phyloP scores from a whole-genome alignment of 768 basidiomycete genomes.

The Tylopilus felleus region DNA sequence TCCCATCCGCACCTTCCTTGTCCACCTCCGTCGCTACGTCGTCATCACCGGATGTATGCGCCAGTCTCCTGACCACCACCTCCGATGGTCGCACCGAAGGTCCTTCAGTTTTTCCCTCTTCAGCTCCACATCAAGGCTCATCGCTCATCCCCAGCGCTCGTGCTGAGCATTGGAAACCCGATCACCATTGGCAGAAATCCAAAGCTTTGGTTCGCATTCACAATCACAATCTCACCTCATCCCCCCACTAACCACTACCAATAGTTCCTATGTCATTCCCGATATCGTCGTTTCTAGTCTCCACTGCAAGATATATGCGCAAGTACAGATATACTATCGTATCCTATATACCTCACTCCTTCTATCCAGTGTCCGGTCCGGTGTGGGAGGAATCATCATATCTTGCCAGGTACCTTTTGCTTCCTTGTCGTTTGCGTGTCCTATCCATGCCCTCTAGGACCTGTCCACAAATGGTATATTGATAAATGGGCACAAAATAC shows the following conservation, averaged over 20 bases:
- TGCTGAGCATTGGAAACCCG: conserved; percentile 60
- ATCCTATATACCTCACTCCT: not conserved
- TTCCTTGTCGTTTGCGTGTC: not conserved
- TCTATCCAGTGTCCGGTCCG: conserved; percentile 56
- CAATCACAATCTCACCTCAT: not conserved
- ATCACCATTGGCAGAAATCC: conserved; percentile 70
- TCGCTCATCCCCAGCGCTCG: conserved; percentile 37
- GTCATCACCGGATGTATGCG: conserved; percentile 51
- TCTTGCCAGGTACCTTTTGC: conserved; percentile 62
- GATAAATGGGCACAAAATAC: conserved; percentile 67
- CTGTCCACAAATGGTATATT: conserved; percentile 71
- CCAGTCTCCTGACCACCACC: conserved; percentile 62
- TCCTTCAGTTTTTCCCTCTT: conserved; percentile 23
- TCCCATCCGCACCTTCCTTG: conserved; percentile 24
- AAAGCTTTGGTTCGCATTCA: conserved; percentile 49
- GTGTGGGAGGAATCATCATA: conserved; percentile 68
- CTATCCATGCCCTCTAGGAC: conserved; percentile 46
- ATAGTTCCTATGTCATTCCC: conserved; percentile 57
- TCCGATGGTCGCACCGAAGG: conserved; percentile 66
- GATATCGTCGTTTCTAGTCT: conserved; percentile 63
- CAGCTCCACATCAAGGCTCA: not conserved
- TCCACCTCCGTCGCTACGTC: conserved; percentile 2
- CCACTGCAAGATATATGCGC: conserved; percentile 83
- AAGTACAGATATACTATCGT: conserved; percentile 20
- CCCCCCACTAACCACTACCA: not conserved